Percentiles rank a stretch among this genome's conserved stretches.
Conservation (phyloP, 441 rosid species). For the Erodium chrysanthum region DNA sequence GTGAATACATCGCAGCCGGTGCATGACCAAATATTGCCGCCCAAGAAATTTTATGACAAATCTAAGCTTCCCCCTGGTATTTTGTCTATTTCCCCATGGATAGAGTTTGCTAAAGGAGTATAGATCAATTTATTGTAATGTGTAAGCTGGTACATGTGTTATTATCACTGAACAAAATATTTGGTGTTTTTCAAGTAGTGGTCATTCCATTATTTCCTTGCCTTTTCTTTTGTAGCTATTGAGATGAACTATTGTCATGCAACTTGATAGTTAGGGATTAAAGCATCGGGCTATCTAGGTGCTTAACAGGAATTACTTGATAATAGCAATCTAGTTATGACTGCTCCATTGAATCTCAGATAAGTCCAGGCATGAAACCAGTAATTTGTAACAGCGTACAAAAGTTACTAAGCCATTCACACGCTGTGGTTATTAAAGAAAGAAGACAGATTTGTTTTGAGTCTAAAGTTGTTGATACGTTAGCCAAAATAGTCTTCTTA, state of each 20-base stretch:
- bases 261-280: not conserved
- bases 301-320: not conserved
- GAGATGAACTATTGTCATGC: not conserved
- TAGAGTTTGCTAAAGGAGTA: not conserved
- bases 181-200: not conserved
- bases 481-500: not conserved
- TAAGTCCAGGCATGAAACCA: not conserved
- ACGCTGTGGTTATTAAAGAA: not conserved
- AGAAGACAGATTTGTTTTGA: not conserved
- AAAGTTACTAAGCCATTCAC: not conserved
- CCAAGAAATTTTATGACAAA: slow-evolving; percentile 49
- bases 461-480: not conserved
- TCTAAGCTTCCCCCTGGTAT: slow-evolving; percentile 67
- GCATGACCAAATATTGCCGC: slow-evolving; percentile 42
- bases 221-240: not conserved
- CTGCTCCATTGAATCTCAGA: not conserved
- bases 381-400: not conserved
- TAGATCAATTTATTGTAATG: not conserved
- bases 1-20: slow-evolving; percentile 39
- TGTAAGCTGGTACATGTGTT: not conserved
- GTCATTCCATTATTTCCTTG: not conserved
- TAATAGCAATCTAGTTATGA: slow-evolving; percentile 1
- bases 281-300: not conserved
- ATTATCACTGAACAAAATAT: not conserved
- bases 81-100: slow-evolving; percentile 8